Percentiles rank a stretch among this genome's conserved stretches.
Evolutionary conservation across 768 basidiomycete genomes (phyloP).

Genomic region (Suillus brevipes): DNA sequence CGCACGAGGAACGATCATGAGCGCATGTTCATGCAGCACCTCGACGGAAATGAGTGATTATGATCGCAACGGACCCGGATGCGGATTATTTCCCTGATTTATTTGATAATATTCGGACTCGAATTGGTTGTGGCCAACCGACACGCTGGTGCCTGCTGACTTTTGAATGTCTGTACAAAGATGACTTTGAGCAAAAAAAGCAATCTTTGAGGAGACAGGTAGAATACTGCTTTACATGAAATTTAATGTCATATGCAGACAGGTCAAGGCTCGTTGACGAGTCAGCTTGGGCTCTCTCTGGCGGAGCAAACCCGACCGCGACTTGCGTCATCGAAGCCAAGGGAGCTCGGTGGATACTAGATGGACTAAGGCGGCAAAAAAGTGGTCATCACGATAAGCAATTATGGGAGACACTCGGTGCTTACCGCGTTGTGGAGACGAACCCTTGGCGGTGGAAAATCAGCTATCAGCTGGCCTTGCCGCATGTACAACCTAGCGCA

Average conservation of each 20-base stretch:
- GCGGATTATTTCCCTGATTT: not conserved
- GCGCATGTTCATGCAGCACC: not conserved
- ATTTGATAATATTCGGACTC: not conserved
- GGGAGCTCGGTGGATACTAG: not conserved
- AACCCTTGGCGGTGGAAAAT: not conserved
- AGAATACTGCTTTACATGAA: not conserved
- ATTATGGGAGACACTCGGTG: not conserved
- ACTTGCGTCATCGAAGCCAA: not conserved
- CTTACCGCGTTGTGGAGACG: not conserved
- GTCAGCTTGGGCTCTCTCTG: not conserved
- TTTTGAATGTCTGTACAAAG: not conserved
- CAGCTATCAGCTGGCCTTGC: not conserved
- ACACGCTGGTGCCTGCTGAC: not conserved
- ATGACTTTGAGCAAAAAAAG: not conserved
- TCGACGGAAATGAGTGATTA: slow-evolving; percentile 3
- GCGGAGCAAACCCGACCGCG: not conserved
- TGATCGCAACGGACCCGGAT: not conserved
- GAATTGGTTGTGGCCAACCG: not conserved
- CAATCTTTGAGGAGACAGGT: too few relatives aligned
- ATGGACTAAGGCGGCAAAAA: not conserved
- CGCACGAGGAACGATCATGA: not conserved
- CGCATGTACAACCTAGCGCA: not conserved
- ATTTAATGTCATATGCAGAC: not conserved
- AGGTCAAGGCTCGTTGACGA: not conserved
- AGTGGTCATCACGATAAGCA: not conserved